A percentile compares a stretch with the other conserved stretches of the same genome.
Conservation (phyloP, 768 basidiomycete species). For the Scleroderma bovista region DNA sequence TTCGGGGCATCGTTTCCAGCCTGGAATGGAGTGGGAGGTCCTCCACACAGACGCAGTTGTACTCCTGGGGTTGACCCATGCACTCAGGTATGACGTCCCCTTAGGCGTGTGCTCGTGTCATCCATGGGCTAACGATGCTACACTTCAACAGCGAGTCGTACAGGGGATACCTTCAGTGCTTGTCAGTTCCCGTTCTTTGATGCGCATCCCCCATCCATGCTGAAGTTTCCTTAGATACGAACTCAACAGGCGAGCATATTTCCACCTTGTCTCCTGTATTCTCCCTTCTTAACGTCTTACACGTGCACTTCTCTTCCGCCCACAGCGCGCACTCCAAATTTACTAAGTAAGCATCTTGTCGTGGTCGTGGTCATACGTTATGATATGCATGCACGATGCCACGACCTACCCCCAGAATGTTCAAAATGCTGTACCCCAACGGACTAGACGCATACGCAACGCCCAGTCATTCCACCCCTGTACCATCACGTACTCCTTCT, state of each 20-base stretch:
- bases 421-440: conserved; percentile 60
- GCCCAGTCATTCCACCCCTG: conserved; percentile 29
- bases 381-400: too few species aligned
- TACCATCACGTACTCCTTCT: conserved; percentile 33
- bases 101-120: neutral
- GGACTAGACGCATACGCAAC: conserved; percentile 46
- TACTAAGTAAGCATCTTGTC: conserved; percentile 44
- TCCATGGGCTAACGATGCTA: neutral
- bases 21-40: conserved; percentile 74
- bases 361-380: neutral
- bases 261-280: conserved; percentile 1
- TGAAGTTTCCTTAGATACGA: conserved; percentile 31
- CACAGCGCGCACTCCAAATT: conserved; percentile 68
- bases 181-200: conserved; percentile 39
- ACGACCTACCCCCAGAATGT: conserved; percentile 39
- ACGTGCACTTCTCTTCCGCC: neutral
- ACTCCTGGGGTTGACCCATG: conserved; percentile 64
- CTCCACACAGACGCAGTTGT: conserved; percentile 69
- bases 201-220: neutral
- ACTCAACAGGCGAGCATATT: conserved; percentile 46
- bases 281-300: neutral
- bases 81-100: conserved; percentile 46
- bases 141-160: conserved; percentile 56
- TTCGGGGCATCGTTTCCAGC: conserved; percentile 39
- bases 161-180: conserved; percentile 73